These are phyloP conservation scores for Drechslera avenae DNA, from an alignment of 2,329 filamentous ascomycete species.

Conservation along the genomic window DNA sequence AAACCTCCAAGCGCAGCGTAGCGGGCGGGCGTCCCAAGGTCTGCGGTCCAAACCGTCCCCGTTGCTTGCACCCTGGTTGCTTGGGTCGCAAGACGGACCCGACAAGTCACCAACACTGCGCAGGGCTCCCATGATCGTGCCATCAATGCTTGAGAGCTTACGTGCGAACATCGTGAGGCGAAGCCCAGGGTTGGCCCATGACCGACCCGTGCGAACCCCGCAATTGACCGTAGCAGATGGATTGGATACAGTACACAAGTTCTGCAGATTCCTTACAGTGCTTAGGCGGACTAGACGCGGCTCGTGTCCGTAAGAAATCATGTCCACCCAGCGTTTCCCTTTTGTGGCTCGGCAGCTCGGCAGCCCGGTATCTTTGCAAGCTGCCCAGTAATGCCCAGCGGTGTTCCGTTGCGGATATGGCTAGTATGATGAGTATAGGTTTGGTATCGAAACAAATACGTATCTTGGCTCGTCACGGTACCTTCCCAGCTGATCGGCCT, in stretches of 20 bases:
- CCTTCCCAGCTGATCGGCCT: background rate
- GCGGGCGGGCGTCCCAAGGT: conserved; percentile 24
- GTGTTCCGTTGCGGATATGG: conserved; percentile 3
- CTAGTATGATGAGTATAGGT: background rate
- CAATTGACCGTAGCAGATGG: conserved; percentile 1
- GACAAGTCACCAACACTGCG: background rate
- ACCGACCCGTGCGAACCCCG: conserved; percentile 9
- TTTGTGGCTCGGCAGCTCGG: conserved; percentile 3
- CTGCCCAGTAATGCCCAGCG: background rate
- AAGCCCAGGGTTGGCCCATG: conserved; percentile 12
- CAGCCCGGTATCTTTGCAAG: background rate
- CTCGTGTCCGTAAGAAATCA: background rate
- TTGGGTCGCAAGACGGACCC: background rate
- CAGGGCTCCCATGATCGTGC: conserved; percentile 6
- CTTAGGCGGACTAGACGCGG: too few relatives aligned
- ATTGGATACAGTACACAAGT: background rate
- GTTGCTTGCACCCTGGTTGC: background rate
- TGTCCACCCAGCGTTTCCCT: background rate
- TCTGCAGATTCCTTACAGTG: background rate
- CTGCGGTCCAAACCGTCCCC: conserved; percentile 9
- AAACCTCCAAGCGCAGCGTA: conserved; percentile 3
- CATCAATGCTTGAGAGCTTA: conserved; percentile 2
- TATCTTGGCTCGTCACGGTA: conserved; percentile 4
- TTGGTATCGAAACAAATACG: background rate
- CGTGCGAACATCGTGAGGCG: conserved; percentile 19